Percentiles rank a stretch among this genome's conserved stretches.
phyloP scores from a whole-genome alignment of 139 green algal genomes.

The Choricystis sp. region DNA sequence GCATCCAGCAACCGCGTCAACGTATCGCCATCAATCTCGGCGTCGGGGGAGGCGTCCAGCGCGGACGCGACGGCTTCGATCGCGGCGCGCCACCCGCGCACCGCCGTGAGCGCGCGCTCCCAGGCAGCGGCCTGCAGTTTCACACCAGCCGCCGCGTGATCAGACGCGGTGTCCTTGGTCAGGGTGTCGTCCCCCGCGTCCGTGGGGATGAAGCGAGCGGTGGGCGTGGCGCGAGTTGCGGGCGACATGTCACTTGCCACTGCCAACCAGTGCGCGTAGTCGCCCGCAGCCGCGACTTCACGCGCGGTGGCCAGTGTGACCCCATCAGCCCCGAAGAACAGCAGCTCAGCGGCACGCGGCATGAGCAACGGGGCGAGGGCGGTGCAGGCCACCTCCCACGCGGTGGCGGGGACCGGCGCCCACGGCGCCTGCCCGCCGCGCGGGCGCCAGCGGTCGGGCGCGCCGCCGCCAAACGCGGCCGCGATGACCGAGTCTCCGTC shows the following conservation, averaged over 20 bases:
- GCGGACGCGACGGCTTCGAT: background rate
- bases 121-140: background rate
- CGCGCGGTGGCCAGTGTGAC: constrained; percentile 33
- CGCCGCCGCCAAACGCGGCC: background rate
- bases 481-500: constrained; percentile 20
- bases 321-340: constrained; percentile 27
- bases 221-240: too few species aligned
- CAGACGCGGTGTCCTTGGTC: background rate
- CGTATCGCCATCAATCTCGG: too few species aligned
- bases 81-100: background rate
- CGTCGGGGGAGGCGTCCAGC: too few species aligned
- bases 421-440: constrained; percentile 9
- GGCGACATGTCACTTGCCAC: too few species aligned
- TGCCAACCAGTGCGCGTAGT: too few species aligned
- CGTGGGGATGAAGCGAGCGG: background rate
- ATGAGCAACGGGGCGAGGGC: constrained; percentile 1
- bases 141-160: background rate
- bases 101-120: too few species aligned
- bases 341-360: constrained; percentile 31
- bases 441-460: background rate
- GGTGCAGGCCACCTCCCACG: constrained; percentile 1
- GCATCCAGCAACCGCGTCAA: too few species aligned
- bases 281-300: too few species aligned
- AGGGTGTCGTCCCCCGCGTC: background rate
- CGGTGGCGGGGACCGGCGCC: too few species aligned